Evolutionary conservation across 2,329 filamentous ascomycete species (phyloP), one percentile per base, ranked within the genome.

Genomic region (Fusarium duplospermum): DNA sequence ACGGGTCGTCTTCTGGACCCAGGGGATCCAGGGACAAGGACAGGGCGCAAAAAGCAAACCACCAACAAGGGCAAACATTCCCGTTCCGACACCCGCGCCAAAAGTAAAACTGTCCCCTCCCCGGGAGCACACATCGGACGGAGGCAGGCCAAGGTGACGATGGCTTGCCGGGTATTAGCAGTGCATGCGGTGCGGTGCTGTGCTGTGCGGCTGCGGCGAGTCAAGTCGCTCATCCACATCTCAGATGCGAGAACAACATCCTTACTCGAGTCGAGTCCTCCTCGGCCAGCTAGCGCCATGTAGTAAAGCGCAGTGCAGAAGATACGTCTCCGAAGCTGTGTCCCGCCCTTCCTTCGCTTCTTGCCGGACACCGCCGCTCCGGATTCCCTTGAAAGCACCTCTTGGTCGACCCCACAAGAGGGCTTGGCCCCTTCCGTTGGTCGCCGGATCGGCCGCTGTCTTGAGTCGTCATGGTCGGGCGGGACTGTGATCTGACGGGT

Each of bases 81-180:
- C 66, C 61, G 68, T 70, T 69, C 73, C 73, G 67, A 66, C 59
- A 66, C 60, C 65, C 67, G 60, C 72, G 68, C 66, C 42, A 73
- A 72, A 66, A 74, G 73, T 56, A 72, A 66, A 62, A 38, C 45
- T 69, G 47, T 52, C 47, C 47, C 22, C 45, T 61, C 33, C 22
- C 42, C 20, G 45, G 47, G 42, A 57, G 60, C 31, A 57, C 60
- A 64, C 62, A 71, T 71, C 66, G 67, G 67, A 40, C 40, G 66
- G 42, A 62, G 50, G 31, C 42, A 62, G 50, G 62, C 62, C 36
- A 22, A 60, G 42, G 63, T 63, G 54, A 36, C 31, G 27, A 60
- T 56, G 52, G 36, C 57, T 58, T 69, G 56, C 52, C 67, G 65
- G 58, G 58, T 61, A 47, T 61, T 35, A 40, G 7, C 47, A 52